A percentile compares a stretch with the other conserved stretches of the same genome.
Evolutionary conservation across 768 basidiomycete species (phyloP).

Genomic region (Suillus luteus): DNA sequence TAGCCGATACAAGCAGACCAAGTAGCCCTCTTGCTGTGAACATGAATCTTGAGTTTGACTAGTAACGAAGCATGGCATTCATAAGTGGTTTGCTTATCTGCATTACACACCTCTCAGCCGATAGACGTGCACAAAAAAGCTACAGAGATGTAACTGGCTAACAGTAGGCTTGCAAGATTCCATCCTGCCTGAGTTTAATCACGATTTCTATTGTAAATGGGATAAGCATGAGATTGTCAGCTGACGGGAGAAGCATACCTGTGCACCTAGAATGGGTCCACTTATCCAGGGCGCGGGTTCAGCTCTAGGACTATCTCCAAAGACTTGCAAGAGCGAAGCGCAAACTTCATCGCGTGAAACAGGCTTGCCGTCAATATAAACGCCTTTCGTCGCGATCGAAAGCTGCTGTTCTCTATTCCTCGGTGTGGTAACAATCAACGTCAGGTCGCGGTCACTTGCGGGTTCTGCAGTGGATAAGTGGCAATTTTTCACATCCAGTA

Average conservation of each 20-base stretch:
- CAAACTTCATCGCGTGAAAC: conserved; percentile 22
- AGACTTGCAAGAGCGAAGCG: conserved; percentile 19
- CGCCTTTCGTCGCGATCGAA: conserved; percentile 24
- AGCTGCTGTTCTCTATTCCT: conserved; percentile 1
- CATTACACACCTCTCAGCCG: not conserved
- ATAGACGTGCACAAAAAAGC: not conserved
- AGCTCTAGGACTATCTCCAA: not conserved
- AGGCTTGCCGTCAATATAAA: conserved; percentile 26
- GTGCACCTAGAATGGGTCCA: conserved; percentile 6
- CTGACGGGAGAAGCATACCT: not conserved
- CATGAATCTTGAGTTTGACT: not conserved
- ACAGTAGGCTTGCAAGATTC: not conserved
- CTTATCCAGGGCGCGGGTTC: not conserved
- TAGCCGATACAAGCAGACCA: not conserved
- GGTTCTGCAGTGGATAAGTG: conserved; percentile 6
- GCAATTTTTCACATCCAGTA: conserved; percentile 9
- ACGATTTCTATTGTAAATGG: not conserved
- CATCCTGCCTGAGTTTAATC: not conserved
- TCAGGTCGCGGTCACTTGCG: conserved; percentile 8
- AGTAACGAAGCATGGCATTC: not conserved
- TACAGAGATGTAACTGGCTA: not conserved
- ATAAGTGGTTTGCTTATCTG: not conserved
- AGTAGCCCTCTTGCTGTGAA: not conserved
- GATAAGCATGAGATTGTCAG: not conserved
- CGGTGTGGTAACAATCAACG: not conserved